Evolutionary conservation across 257 asterid genomes (phyloP), one percentile per base, ranked within the genome.

Genomic region (Striga asiatica): DNA sequence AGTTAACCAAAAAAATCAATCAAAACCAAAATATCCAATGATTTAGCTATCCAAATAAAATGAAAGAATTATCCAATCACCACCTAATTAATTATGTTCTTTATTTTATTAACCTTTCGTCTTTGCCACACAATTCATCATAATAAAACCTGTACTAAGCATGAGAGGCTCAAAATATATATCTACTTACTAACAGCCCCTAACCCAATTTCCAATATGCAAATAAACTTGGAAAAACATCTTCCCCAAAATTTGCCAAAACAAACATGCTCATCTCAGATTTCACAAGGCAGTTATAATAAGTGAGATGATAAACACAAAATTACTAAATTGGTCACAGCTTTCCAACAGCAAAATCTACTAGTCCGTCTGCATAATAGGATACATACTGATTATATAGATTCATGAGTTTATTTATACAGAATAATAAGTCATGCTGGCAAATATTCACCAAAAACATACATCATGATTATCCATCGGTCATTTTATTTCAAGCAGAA

Each of bases 351-450:
- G n/a, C n/a, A n/a, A n/a, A n/a, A n/a, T n/a, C n/a, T n/a, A n/a
- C n/a, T n/a, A n/a, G n/a, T n/a, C n/a, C 23, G 38, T 10, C 14
- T 31, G 37, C 56, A 46, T 24, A 4, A 21, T 47, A 47, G 48
- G 0, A 20, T 48, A 60, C 49, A 47, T 20, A 21, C 14, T 9
- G 22, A 25, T 8, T 38, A 5, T 5, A 38, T 9, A 38, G 17
- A 38, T 13, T 59, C 31, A 18, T 46, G 56, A 49, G 23, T 59
- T 59, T 29, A 35, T 59, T 59, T 29, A 46, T 10, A 58, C 23
- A 43, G 22, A 12, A 22, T 35, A 18, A 14, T 10, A 29, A 42
- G 20, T 11, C 42, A 43, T 4, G 51, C 29, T 16, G 4, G 2
- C 3, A 7, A 29, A 56, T 16, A 24, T 42, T 27, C 42, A 18